Evolutionary conservation across 768 basidiomycete genomes (phyloP), one percentile per base, ranked within the genome.

Genomic region (Russula earlei): DNA sequence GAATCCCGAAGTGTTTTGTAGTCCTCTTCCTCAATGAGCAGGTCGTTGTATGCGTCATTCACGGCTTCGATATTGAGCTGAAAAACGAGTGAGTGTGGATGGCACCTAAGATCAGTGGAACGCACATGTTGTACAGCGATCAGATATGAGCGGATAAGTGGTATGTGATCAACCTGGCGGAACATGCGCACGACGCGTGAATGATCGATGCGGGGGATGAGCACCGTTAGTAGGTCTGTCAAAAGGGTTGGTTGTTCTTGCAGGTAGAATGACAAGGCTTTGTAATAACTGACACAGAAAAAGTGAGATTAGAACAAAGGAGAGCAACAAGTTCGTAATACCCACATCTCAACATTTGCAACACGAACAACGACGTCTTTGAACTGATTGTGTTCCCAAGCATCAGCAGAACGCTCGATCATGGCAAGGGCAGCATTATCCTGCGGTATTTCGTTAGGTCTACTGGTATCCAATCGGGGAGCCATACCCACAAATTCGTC

Each of bases 311-410:
- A 19, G 38, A 14, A 41, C 31, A 29, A n/a, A 27, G 42, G 20
- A 31, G 12, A 20, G 17, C 19, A 10, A 31, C 20, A 25, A n/a
- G 7, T 15, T 43, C 29, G 25, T 44, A 34, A 43, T 40, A 58
- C 82, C 57, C 69, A 89, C 89, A 99, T 97, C 74, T 99, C 96
- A 59, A 98, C 82, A 66, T 99, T 99, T 46, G 96, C 95, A 20
- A 88, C 94, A 57, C 94, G 89, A 66, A 97, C 90, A 53, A 96
- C 80, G 55, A 96, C 85, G 64, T 98, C 96, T 78, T 98, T 98
- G 84, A 99, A 99, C 70, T 97, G 95, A 66, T 91, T 94, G 74
- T 99, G 96, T 55, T 99, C 96, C 94, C 94, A 99, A 47, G 93
- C 92, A 70, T 96, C 92, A n/a, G 91, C 81, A 2, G 96, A 90